Percentiles rank a stretch among this genome's conserved stretches.
Conservation (phyloP, 2,329 filamentous ascomycete species). For the Colletotrichum sp. region DNA sequence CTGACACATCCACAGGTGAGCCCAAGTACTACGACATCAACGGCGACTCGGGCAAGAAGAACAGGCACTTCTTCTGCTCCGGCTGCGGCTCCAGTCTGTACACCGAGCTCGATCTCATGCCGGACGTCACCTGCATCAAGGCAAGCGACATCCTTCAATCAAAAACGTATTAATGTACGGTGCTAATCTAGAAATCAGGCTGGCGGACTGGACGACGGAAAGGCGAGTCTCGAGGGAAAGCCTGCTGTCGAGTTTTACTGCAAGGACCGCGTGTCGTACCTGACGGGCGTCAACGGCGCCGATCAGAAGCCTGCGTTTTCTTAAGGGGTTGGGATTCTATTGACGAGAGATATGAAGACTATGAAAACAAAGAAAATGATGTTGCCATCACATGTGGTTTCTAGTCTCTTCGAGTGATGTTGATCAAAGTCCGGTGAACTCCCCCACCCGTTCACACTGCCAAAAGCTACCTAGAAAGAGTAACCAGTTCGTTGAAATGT, state of each 20-base stretch:
- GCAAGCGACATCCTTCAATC: neutral
- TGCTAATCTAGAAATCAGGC: slow-evolving; percentile 27
- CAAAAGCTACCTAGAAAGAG: neutral
- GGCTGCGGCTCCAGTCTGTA: slow-evolving; percentile 57
- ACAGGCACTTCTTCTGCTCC: slow-evolving; percentile 60
- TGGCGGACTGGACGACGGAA: slow-evolving; percentile 54
- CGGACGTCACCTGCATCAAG: slow-evolving; percentile 54
- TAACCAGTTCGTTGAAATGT: neutral
- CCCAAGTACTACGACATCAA: slow-evolving; percentile 51
- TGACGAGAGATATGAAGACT: neutral
- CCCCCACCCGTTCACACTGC: neutral
- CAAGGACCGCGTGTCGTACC: slow-evolving; percentile 52
- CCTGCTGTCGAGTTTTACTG: slow-evolving; percentile 58
- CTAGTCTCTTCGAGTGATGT: neutral
- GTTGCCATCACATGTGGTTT: neutral
- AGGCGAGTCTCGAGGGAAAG: slow-evolving; percentile 44
- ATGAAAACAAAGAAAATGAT: neutral
- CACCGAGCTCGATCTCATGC: slow-evolving; percentile 58
- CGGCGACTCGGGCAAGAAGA: slow-evolving; percentile 57
- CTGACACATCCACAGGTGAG: slow-evolving; percentile 35
- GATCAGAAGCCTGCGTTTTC: slow-evolving; percentile 44
- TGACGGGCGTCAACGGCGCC: slow-evolving; percentile 45
- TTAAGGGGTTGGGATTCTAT: neutral
- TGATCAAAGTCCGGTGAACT: neutral
- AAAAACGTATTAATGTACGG: fast-evolving